Base-by-base conservation (phyloP, 176 grass and related monocot genomes). In the Sorghum bicolor region DNA sequence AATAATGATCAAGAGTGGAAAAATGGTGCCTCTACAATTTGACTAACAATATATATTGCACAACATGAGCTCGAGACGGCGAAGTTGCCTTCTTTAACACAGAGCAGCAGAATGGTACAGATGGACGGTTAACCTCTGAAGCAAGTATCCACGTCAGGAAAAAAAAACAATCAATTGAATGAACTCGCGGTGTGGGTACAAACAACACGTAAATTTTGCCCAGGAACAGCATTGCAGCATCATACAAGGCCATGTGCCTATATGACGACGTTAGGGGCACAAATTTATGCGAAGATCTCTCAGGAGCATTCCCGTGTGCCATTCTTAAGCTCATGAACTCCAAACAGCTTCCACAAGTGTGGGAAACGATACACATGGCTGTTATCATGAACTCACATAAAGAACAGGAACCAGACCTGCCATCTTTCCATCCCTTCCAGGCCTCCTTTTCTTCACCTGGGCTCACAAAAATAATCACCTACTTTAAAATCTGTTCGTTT, bases 361-460 rank as follows among this genome's bases (percentile, higher is more conserved):
- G 24, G 13, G 40, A 25, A 75, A 79, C 30, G 36, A 72, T 48
- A 55, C 25, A 38, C 20, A 37, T 2, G 8, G 39, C 65, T 70
- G 78, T 94, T 82, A 87, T 96, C 86, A 90, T 65, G 91, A 96
- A 68, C 84, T 96, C 74, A 99, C 91, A 71, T 99, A 99, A 44
- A 99, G 84, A 86, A 99, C 97, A 74, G 97, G 97, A 77, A 96
- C 93, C 70, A 99, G 81, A 50, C 97, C 97, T 41, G 87, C 93
- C 67, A 84, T 86, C 75, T 93, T 96, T 74, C 97, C 93, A 83
- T 99, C 97, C 87, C 97, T 99, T 87, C 97, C 93, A 40, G 97
- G 91, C n/a, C 93, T 92, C 86, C 89, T 99, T 75, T 99, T 96
- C 91, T 99, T 99, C 63, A 99, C 97, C 97, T 99, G 89, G n/a